A percentile compares a stretch with the other conserved stretches of the same genome.
phyloP scores from a whole-genome alignment of 495 filamentous ascomycete species.

The Penicillium dipodomyicola region DNA sequence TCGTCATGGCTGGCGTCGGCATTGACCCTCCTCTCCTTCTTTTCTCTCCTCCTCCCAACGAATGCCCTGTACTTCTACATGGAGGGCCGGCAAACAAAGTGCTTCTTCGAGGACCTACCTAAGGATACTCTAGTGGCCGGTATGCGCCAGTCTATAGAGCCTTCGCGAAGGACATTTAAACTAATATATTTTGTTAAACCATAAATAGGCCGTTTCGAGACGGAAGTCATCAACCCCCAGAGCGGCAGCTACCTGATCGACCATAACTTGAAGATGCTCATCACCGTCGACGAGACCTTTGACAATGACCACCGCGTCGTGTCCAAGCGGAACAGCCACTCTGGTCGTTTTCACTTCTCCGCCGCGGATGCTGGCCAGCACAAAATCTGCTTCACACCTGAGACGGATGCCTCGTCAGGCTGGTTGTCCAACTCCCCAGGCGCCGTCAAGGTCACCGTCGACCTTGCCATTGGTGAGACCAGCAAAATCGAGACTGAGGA shows the following conservation, averaged over 20 bases:
- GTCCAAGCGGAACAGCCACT: slow-evolving; percentile 69
- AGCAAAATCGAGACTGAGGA: slow-evolving; percentile 91
- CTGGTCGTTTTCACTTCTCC: slow-evolving; percentile 93
- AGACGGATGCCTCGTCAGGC: slow-evolving; percentile 57
- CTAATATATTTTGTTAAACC: neutral
- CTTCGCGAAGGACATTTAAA: neutral
- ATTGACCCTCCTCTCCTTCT: slow-evolving; percentile 37
- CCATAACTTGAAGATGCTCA: slow-evolving; percentile 73
- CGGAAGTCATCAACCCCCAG: slow-evolving; percentile 71
- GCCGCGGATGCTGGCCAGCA: slow-evolving; percentile 92
- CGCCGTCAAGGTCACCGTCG: slow-evolving; percentile 78
- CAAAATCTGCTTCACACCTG: slow-evolving; percentile 87
- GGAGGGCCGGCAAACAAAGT: slow-evolving; percentile 67
- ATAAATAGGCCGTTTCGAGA: slow-evolving; percentile 70
- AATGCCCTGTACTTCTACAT: slow-evolving; percentile 95
- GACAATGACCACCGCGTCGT: slow-evolving; percentile 98
- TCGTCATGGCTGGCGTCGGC: slow-evolving; percentile 42
- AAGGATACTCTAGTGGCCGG: slow-evolving; percentile 96
- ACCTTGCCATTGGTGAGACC: slow-evolving; percentile 94
- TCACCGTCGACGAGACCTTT: slow-evolving; percentile 94
- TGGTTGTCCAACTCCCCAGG: slow-evolving; percentile 72
- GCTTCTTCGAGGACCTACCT: slow-evolving; percentile 97
- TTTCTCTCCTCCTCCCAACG: slow-evolving; percentile 55
- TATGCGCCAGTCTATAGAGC: slow-evolving; percentile 34
- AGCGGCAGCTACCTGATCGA: slow-evolving; percentile 62